Evolutionary conservation across 495 filamentous ascomycete genomes (phyloP).

Genomic region (Penicillium lividum): DNA sequence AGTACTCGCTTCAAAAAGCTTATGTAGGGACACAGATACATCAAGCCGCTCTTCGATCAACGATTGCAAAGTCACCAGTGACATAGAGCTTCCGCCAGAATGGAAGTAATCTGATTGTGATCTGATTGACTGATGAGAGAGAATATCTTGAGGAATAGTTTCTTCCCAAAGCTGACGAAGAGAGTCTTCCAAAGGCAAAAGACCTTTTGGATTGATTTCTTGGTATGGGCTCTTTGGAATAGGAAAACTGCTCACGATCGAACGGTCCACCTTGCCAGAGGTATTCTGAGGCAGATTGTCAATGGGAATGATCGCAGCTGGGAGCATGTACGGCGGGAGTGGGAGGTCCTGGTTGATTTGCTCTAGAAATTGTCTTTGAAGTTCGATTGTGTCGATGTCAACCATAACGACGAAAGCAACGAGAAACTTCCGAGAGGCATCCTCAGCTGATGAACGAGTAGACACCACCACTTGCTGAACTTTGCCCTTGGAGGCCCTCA

Average conservation of each 20-base stretch:
- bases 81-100: conserved; percentile 2
- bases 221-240: conserved; percentile 12
- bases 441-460: not conserved
- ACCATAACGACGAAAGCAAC: conserved; percentile 24
- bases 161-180: conserved; percentile 32
- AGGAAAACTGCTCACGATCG: conserved; percentile 22
- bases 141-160: conserved; percentile 20
- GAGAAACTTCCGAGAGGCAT: conserved; percentile 7
- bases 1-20: conserved; percentile 39
- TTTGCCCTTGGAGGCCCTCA: conserved; percentile 32
- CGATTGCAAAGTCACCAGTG: not conserved
- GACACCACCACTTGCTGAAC: conserved; percentile 24
- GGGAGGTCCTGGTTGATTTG: conserved; percentile 21
- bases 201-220: not conserved
- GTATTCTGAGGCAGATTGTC: conserved; percentile 41
- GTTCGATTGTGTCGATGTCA: not conserved
- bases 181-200: conserved; percentile 12
- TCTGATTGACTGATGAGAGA: conserved; percentile 11
- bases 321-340: conserved; percentile 51
- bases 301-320: conserved; percentile 37
- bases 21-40: conserved; percentile 22
- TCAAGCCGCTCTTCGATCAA: conserved; percentile 19
- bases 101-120: conserved; percentile 14
- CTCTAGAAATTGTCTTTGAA: conserved; percentile 1
- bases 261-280: conserved; percentile 46